phyloP scores from a whole-genome alignment of 192 early-diverging fungal genomes.

The Chytriomyces confervae region DNA sequence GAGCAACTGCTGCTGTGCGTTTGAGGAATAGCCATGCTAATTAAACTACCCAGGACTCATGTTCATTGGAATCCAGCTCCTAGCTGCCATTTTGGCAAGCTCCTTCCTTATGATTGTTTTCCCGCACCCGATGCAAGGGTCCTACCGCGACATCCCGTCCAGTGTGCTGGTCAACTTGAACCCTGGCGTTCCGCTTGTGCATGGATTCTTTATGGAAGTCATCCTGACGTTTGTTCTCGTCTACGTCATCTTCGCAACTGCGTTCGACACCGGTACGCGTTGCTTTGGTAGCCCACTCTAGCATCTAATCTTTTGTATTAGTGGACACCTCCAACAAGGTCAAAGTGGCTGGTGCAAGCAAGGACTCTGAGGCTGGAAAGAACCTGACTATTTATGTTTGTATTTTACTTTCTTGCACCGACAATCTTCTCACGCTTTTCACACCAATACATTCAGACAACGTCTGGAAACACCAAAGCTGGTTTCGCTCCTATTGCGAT shows the following conservation, averaged over 20 bases:
- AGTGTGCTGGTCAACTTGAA: constrained; percentile 54
- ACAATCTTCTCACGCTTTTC: background rate
- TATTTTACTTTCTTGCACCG: background rate
- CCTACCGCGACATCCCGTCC: constrained; percentile 43
- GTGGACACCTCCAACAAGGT: constrained; percentile 61
- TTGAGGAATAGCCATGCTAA: background rate
- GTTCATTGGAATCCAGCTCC: constrained; percentile 62
- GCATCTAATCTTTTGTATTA: constrained; percentile 5
- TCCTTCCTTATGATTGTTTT: constrained; percentile 59
- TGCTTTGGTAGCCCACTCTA: constrained; percentile 16
- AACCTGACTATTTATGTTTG: constrained; percentile 68
- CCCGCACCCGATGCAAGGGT: constrained; percentile 48
- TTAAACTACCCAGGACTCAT: constrained; percentile 48
- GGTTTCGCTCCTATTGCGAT: constrained; percentile 69
- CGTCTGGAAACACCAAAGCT: constrained; percentile 68
- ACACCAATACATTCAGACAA: constrained; percentile 43
- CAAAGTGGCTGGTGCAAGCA: constrained; percentile 42
- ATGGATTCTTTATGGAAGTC: constrained; percentile 67
- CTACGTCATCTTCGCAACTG: constrained; percentile 70
- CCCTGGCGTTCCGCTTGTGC: constrained; percentile 39
- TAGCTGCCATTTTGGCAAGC: constrained; percentile 56
- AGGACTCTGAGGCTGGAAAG: constrained; percentile 50
- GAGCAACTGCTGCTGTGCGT: background rate
- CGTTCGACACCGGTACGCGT: constrained; percentile 62
- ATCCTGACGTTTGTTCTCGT: constrained; percentile 65